Conservation (phyloP, 768 basidiomycete genomes). For the Gloeopeniophorella convolvens region DNA sequence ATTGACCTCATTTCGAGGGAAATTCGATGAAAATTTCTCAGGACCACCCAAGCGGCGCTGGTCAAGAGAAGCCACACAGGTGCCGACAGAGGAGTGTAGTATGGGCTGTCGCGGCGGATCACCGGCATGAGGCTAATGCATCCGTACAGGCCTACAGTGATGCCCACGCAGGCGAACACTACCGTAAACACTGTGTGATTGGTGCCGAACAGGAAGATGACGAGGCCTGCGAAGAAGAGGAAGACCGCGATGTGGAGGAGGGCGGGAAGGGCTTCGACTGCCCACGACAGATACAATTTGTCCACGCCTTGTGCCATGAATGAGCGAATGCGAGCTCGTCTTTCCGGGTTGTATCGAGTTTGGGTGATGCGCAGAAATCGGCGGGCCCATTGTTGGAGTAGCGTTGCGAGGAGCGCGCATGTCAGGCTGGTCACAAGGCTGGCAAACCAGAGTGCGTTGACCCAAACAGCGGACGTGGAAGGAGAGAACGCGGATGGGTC, state of each 20-base stretch:
- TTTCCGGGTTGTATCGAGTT: not conserved
- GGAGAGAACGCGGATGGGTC: not conserved
- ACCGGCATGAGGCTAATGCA: not conserved
- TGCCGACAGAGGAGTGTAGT: not conserved
- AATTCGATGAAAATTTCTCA: too few relatives aligned
- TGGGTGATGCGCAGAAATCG: not conserved
- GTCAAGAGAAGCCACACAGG: not conserved
- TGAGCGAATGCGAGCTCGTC: not conserved
- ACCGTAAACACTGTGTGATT: not conserved
- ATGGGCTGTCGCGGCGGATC: not conserved
- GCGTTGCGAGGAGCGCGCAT: not conserved
- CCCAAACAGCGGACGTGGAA: not conserved
- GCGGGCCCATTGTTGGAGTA: not conserved
- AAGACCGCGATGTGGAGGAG: not conserved
- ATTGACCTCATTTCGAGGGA: too few relatives aligned
- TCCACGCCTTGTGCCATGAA: not conserved
- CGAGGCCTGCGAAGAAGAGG: not conserved
- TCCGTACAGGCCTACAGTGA: not conserved
- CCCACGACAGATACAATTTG: not conserved
- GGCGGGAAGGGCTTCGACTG: not conserved
- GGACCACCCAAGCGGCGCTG: too few relatives aligned
- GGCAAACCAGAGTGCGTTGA: constrained; percentile 1
- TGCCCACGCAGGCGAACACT: not conserved
- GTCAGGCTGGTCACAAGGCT: not conserved
- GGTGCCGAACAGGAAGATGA: not conserved